Evolutionary conservation across 768 basidiomycete species (phyloP).

Genomic region (Amanita pallidorosea): DNA sequence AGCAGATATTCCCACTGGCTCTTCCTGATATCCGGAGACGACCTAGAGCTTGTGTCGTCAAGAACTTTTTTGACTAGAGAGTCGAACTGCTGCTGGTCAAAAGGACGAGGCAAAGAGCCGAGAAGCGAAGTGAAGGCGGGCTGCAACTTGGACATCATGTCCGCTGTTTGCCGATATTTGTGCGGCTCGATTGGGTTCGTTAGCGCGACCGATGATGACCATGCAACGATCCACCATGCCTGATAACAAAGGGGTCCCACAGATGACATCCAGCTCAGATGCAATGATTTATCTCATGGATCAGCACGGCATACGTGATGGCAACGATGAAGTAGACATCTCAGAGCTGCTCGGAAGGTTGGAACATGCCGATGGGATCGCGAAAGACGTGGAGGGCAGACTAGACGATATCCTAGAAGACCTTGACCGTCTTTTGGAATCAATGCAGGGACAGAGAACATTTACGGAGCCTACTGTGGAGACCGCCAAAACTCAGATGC

Average conservation of each 20-base stretch:
- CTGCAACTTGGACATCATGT: slow-evolving; percentile 38
- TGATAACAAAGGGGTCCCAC: neutral
- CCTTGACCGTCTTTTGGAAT: slow-evolving; percentile 42
- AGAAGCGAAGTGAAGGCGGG: slow-evolving; percentile 41
- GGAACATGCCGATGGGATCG: slow-evolving; percentile 48
- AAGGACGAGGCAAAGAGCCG: slow-evolving; percentile 40
- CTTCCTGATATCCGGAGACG: slow-evolving; percentile 49
- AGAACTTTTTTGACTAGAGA: slow-evolving; percentile 38
- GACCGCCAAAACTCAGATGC: neutral
- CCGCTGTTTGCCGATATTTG: neutral
- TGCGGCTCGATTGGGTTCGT: neutral
- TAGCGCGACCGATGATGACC: neutral
- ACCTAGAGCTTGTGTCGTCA: slow-evolving; percentile 25
- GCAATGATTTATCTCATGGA: slow-evolving; percentile 17
- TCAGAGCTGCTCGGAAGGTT: slow-evolving; percentile 42
- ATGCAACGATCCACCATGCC: neutral
- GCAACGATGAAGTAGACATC: neutral
- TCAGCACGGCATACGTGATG: slow-evolving; percentile 10
- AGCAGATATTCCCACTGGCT: slow-evolving; percentile 69
- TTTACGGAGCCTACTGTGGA: neutral
- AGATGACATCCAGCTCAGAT: neutral
- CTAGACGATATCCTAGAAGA: slow-evolving; percentile 52
- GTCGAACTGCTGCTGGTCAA: slow-evolving; percentile 35
- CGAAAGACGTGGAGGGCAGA: slow-evolving; percentile 47
- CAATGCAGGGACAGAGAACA: slow-evolving; percentile 22